These are phyloP conservation scores for Fusarium sp. DNA, from an alignment of 2,329 filamentous ascomycete species.

Conservation along the genomic window DNA sequence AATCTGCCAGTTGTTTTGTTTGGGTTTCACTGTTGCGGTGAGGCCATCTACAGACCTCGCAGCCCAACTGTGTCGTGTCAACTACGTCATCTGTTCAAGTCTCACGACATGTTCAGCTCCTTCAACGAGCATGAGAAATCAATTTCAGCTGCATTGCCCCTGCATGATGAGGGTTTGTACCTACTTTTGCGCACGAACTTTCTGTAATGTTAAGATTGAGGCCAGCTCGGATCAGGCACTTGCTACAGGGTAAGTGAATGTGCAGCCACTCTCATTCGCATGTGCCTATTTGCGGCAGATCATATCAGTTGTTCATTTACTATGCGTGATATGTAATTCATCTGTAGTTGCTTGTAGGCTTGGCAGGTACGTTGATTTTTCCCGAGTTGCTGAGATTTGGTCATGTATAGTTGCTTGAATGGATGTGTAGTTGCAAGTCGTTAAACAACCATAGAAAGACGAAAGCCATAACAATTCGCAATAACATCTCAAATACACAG, in stretches of 20 bases:
- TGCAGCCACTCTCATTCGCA: neutral
- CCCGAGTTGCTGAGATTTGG: neutral
- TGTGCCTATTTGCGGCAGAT: neutral
- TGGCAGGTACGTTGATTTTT: neutral
- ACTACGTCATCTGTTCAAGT: neutral
- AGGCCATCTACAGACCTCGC: constrained; percentile 25
- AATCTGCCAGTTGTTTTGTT: neutral
- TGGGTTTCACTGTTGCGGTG: constrained; percentile 14
- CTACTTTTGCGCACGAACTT: neutral
- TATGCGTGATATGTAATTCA: neutral
- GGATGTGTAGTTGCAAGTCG: neutral
- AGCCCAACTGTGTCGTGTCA: neutral
- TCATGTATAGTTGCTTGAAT: neutral
- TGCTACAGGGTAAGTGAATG: neutral
- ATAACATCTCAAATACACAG: neutral
- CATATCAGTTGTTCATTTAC: neutral
- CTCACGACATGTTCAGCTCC: neutral
- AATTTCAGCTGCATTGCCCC: neutral
- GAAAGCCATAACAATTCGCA: neutral
- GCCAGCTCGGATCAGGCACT: neutral
- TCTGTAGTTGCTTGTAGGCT: neutral
- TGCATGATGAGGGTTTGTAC: neutral
- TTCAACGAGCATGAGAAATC: neutral
- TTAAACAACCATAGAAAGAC: neutral
- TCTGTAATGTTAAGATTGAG: neutral